These are phyloP conservation scores for Sporopachydermia lactativora DNA, from an alignment of 805 yeast species.

Conservation along the genomic window DNA sequence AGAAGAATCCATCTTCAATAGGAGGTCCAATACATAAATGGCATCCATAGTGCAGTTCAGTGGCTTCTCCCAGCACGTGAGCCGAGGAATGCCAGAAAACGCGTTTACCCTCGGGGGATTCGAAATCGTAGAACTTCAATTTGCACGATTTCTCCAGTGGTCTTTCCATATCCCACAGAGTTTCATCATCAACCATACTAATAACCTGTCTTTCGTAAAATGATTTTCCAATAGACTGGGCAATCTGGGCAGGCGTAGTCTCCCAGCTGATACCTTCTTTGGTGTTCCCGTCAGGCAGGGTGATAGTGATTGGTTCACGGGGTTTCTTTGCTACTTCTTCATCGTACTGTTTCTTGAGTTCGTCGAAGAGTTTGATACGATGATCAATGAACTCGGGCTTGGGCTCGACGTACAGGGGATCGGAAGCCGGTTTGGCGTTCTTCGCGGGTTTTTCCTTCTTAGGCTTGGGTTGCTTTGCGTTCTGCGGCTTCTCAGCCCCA, in stretches of 20 bases:
- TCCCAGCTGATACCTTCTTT: conserved; percentile 78
- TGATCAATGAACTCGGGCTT: conserved; percentile 75
- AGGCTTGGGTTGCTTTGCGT: conserved; percentile 20
- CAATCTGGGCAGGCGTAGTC: conserved; percentile 80
- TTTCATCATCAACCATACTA: conserved; percentile 73
- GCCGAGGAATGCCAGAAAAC: conserved; percentile 99
- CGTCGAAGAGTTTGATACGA: conserved; percentile 67
- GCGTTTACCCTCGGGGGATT: conserved; percentile 83
- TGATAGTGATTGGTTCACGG: conserved; percentile 56
- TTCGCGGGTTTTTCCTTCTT: conserved; percentile 30
- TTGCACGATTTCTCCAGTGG: conserved; percentile 64
- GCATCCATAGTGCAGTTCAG: conserved; percentile 93
- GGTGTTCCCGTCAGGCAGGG: conserved; percentile 74
- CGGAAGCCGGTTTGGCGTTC: conserved; percentile 23
- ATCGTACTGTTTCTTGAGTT: conserved; percentile 65
- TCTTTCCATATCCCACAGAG: conserved; percentile 87
- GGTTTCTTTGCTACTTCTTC: conserved; percentile 50
- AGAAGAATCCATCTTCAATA: conserved; percentile 94
- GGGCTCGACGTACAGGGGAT: conserved; percentile 45
- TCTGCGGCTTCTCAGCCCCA: conserved; percentile 13
- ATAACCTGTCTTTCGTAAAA: conserved; percentile 83
- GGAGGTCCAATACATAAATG: conserved; percentile 94
- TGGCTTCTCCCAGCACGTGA: conserved; percentile 94
- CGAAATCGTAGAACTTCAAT: conserved; percentile 81
- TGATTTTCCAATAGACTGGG: conserved; percentile 72